A percentile compares a stretch with the other conserved stretches of the same genome.
phyloP scores from a whole-genome alignment of 306 rosid genomes.

The Cucurbita argyrosperma region DNA sequence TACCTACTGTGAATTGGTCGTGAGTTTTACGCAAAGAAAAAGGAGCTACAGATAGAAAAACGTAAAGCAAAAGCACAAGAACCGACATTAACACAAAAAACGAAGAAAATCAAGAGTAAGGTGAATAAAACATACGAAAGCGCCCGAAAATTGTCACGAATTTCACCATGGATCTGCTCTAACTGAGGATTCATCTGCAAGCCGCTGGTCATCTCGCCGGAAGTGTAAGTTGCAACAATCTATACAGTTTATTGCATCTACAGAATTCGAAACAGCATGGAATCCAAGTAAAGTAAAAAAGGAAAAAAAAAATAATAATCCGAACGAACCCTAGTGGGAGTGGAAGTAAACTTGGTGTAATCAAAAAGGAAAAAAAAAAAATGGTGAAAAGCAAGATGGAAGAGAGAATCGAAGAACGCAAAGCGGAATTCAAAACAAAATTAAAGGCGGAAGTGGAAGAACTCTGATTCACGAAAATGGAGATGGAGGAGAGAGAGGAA shows the following conservation, averaged over 20 bases:
- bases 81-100: background rate
- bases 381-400: background rate
- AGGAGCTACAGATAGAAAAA: background rate
- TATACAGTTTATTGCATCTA: background rate
- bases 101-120: background rate
- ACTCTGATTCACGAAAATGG: background rate
- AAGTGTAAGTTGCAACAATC: background rate
- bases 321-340: background rate
- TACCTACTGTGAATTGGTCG: background rate
- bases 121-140: constrained; percentile 48
- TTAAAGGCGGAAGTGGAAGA: background rate
- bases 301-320: background rate
- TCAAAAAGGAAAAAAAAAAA: background rate
- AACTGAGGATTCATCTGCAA: constrained; percentile 76
- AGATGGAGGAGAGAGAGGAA: background rate
- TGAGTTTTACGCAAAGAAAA: background rate
- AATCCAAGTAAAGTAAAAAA: background rate
- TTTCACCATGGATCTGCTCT: constrained; percentile 99
- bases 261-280: background rate
- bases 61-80: background rate
- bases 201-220: constrained; percentile 57
- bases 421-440: background rate
- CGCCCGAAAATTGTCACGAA: constrained; percentile 75
- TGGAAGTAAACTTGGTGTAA: background rate
- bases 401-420: background rate